These are phyloP conservation scores for Leccinum insolens DNA, from an alignment of 1,284 basidiomycete genomes.

Conservation along the genomic window DNA sequence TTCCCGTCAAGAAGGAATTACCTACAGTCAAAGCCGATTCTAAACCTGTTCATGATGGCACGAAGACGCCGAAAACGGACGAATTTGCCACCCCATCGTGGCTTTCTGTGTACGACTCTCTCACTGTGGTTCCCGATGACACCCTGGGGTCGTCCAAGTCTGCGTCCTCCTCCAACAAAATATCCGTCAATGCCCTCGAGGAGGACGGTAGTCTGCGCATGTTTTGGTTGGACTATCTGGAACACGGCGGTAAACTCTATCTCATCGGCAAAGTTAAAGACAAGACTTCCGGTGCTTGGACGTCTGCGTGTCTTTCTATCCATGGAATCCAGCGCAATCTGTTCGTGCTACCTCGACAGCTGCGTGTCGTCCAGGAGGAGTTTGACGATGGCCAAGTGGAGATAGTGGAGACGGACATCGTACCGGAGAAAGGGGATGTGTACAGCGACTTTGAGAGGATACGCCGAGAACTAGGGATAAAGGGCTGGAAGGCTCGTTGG, in stretches of 20 bases:
- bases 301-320: conserved; percentile 90
- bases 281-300: conserved; percentile 63
- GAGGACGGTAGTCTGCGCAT: conserved; percentile 84
- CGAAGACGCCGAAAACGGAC: conserved; percentile 47
- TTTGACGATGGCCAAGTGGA: conserved; percentile 48
- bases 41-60: conserved; percentile 18
- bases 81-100: conserved; percentile 61
- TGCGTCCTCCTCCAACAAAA: conserved; percentile 45
- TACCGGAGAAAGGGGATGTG: conserved; percentile 72
- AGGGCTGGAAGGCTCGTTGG: conserved; percentile 79
- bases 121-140: conserved; percentile 58
- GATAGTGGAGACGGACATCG: conserved; percentile 75
- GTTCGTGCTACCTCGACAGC: conserved; percentile 86
- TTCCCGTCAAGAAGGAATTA: conserved; percentile 33
- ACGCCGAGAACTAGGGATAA: conserved; percentile 75
- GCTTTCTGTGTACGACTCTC: conserved; percentile 76
- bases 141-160: conserved; percentile 51
- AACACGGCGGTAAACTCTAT: conserved; percentile 77
- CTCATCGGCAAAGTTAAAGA: conserved; percentile 91
- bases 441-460: conserved; percentile 86
- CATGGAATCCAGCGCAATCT: conserved; percentile 89
- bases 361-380: conserved; percentile 58
- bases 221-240: conserved; percentile 94
- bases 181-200: conserved; percentile 63
- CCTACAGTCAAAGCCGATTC: conserved; percentile 33